Base-by-base conservation (phyloP, 805 yeast genomes). In the Pichia manshurica region DNA sequence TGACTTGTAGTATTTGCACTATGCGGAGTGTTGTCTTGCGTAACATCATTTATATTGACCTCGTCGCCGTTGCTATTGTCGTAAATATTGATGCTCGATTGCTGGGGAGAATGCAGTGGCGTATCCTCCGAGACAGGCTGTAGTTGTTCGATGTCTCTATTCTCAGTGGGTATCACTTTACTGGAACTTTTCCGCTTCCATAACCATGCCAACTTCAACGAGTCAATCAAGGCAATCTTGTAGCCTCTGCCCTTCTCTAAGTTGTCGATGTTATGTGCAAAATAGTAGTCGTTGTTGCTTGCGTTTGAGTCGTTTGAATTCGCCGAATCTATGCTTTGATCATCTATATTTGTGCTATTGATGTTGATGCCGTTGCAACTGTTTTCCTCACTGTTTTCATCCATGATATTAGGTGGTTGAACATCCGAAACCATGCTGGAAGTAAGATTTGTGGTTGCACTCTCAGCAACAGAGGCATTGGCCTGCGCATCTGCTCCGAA, bases 211-310 rank as follows among this genome's bases (percentile, higher is more conserved):
- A 64, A 51, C 38, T 54, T 65, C 10, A 66, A 47, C 1, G 70
- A 61, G 47, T 66, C 70, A 25, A 60, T 51, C 5, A 66, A 46
- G 5, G 67, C 57, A 22, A 66, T 54, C 38, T 66, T 54, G 33
- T 57, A 52, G 28, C 59, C 53, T 23, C 48, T 40, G 9, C 66
- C 64, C 7, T 43, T 42, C 42, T 64, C 67, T 8, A 63, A 52
- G 42, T 57, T 55, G 44, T 64, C 62, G 17, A 64, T 44, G 42
- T 58, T 57, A 29, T 53, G 53, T 25, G 57, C 52, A 46, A 62
- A 60, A 21, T 45, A 50, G 19, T 44, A 46, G 32, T 53, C 53
- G 23, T 42, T 50, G 15, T 50, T 10, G 44, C 51, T 48, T 4
- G 40, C 8, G 32, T 19, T 40, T 10, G 56, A 50, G 9, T 35